A percentile compares a stretch with the other conserved stretches of the same genome.
Evolutionary conservation across 2,329 filamentous ascomycete species (phyloP).

Genomic region (Leptographium galeiforme): DNA sequence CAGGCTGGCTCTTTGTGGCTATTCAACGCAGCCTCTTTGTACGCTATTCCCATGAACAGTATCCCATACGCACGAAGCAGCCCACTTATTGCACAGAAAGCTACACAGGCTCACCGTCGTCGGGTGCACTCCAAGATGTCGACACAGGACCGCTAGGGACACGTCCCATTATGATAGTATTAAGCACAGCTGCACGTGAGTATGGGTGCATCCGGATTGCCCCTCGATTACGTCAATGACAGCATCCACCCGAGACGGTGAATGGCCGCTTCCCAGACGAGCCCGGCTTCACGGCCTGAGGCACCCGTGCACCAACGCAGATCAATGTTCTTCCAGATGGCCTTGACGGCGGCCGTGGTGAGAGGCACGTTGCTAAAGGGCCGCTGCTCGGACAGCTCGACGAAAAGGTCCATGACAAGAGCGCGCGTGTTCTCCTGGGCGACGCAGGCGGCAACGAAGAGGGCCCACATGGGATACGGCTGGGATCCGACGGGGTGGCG

Average conservation of each 20-base stretch:
- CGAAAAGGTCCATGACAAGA: background rate
- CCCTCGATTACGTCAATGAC: background rate
- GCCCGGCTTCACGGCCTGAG: background rate
- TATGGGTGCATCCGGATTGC: too few species aligned
- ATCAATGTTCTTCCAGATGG: slow-evolving; percentile 3
- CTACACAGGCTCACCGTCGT: too few species aligned
- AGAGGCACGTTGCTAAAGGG: slow-evolving; percentile 4
- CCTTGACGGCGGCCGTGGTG: background rate
- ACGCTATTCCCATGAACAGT: too few species aligned
- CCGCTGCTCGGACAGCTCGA: background rate
- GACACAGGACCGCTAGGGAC: too few species aligned
- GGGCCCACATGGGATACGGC: slow-evolving; percentile 4
- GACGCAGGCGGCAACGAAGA: slow-evolving; percentile 3
- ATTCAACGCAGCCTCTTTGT: too few species aligned
- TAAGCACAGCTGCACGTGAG: too few species aligned
- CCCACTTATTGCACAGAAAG: too few species aligned
- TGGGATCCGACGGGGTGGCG: slow-evolving; percentile 1
- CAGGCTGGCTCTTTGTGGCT: too few species aligned
- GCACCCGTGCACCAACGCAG: background rate
- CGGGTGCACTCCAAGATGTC: too few species aligned
- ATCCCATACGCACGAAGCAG: too few species aligned
- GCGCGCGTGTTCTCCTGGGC: slow-evolving; percentile 1
- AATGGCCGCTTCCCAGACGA: slow-evolving; percentile 3
- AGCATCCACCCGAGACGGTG: slow-evolving; percentile 3
- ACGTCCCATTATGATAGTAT: too few species aligned